Evolutionary conservation across 2,329 filamentous ascomycete genomes (phyloP), one percentile per base, ranked within the genome.

Genomic region (Cryphonectria radicalis): DNA sequence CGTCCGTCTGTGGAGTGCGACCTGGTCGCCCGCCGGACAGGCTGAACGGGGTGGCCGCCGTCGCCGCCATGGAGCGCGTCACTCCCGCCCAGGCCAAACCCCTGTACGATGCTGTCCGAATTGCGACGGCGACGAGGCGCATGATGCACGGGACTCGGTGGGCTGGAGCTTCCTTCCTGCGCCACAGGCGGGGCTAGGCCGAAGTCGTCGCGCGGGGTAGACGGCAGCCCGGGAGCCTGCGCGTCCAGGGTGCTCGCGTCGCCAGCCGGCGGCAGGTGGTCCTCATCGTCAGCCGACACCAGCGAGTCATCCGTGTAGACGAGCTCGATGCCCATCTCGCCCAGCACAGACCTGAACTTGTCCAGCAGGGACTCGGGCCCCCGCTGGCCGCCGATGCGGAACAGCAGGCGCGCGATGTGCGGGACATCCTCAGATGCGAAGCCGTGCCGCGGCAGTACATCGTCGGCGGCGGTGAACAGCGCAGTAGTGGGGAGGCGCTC

Each of bases 401-500:
- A 93, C 70, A 97, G 82, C 76, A 97, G 90, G 74, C 91, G 89
- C 74, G 94, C 90, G 77, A 94, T 91, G 75, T 92, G 89, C 76
- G 90, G 90, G 77, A 80, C 79, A n/a, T 95, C 93, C 76, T 93
- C 90, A n/a, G 89, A 86, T 72, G 93, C 87, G 74, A 93, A 84
- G 69, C 90, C 91, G 82, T 92, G 84, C 74, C 89, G 84, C 6
- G 88, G 88, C n/a, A 97, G 87, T 59, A 95, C 86, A 70, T 89
- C 85, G 77, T 96, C 92, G 78, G 97, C 97, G 42, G 93, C 93
- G 68, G 87, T 86, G 81, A 97, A 97, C 25, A 97, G 87, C 13
- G 93, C 93, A 77, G 90, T 90, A 71, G 92, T 93, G 4, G 93
- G 91, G 32, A 92, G 85, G 69, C 88, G 87, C 76, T 92, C 88